phyloP scores from a whole-genome alignment of 202 grass and related monocot genomes.

The Digitaria exilis region DNA sequence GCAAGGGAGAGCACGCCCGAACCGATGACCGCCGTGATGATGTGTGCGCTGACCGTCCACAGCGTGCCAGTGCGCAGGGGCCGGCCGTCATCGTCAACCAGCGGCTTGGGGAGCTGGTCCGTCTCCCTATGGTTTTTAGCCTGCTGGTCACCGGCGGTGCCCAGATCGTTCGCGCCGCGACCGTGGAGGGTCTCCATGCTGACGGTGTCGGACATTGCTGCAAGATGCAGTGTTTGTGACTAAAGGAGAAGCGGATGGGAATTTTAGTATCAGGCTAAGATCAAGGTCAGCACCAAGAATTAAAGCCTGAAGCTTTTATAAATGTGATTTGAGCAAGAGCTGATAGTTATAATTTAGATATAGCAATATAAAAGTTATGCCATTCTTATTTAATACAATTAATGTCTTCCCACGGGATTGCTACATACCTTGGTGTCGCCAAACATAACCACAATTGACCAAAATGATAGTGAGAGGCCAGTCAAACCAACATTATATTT shows the following conservation, averaged over 20 bases:
- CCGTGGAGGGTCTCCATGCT: not conserved
- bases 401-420: too few species aligned
- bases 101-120: not conserved
- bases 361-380: too few species aligned
- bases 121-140: too few species aligned
- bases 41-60: not conserved
- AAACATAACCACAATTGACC: too few species aligned
- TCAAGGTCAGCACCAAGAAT: not conserved
- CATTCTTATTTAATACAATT: too few species aligned
- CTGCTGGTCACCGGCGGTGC: not conserved
- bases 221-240: not conserved
- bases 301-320: too few species aligned
- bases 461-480: too few species aligned
- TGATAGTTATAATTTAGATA: too few species aligned
- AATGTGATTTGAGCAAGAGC: too few species aligned
- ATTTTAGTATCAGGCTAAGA: not conserved
- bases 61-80: not conserved
- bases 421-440: too few species aligned
- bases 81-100: not conserved
- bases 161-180: not conserved
- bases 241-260: not conserved
- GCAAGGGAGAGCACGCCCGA: slow-evolving; percentile 81
- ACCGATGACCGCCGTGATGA: slow-evolving; percentile 68
- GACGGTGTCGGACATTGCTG: not conserved
- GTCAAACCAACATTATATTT: too few species aligned